phyloP scores from a whole-genome alignment of 306 rosid species.

The Lithocarpus polystachyus region DNA sequence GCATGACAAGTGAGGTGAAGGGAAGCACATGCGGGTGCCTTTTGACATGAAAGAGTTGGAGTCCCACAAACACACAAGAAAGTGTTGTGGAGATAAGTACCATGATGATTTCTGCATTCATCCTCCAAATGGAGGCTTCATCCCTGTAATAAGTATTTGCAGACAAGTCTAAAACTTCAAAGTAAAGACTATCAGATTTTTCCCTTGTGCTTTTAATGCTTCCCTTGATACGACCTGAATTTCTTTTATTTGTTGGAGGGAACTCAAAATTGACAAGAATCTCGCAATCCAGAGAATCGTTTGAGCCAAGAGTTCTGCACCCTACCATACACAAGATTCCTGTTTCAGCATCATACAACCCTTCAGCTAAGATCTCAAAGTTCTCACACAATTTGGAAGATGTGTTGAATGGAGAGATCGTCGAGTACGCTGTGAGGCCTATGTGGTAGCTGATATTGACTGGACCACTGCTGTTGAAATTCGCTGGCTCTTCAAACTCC shows the following conservation, averaged over 20 bases:
- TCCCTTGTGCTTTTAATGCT: slow-evolving; percentile 50
- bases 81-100: slow-evolving; percentile 47
- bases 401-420: slow-evolving; percentile 11
- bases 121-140: slow-evolving; percentile 37
- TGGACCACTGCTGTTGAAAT: not conserved
- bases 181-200: slow-evolving; percentile 46
- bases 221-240: slow-evolving; percentile 27
- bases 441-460: slow-evolving; percentile 23
- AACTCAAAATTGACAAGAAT: slow-evolving; percentile 50
- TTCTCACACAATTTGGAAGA: not conserved
- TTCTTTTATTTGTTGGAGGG: slow-evolving; percentile 22
- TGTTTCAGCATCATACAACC: slow-evolving; percentile 36
- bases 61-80: slow-evolving; percentile 31
- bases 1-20: too few relatives aligned
- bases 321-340: slow-evolving; percentile 74
- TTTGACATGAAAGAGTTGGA: too few relatives aligned
- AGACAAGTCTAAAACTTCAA: slow-evolving; percentile 30
- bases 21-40: too few relatives aligned
- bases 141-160: slow-evolving; percentile 12
- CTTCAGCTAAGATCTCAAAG: not conserved
- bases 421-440: not conserved
- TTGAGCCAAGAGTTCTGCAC: slow-evolving; percentile 32
- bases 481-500: not conserved
- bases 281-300: slow-evolving; percentile 44
- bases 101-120: slow-evolving; percentile 50